Evolutionary conservation across 345 rosid genomes (phyloP).

Genomic region (Lepidium aucheri): DNA sequence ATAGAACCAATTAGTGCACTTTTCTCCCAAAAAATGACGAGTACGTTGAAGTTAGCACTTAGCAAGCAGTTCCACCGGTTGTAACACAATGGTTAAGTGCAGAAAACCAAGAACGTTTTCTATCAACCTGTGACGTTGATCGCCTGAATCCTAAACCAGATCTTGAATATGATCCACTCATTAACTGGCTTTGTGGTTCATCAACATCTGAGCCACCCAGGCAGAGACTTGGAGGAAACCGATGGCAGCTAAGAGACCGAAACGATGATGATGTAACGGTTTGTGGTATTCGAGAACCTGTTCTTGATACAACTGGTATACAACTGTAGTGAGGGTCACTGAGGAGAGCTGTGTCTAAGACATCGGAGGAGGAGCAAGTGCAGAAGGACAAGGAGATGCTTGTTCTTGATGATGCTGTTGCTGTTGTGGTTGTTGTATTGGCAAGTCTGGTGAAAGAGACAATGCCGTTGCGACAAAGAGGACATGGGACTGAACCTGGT

Average conservation of each 20-base stretch:
- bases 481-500: conserved; percentile 83
- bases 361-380: conserved; percentile 59
- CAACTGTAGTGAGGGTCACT: conserved; percentile 46
- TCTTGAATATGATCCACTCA: conserved; percentile 39
- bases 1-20: conserved; percentile 12
- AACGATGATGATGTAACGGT: conserved; percentile 57
- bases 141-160: conserved; percentile 39
- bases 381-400: conserved; percentile 69
- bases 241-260: conserved; percentile 63
- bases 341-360: conserved; percentile 43
- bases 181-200: conserved; percentile 36
- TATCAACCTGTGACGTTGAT: conserved; percentile 35
- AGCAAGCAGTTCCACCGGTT: conserved; percentile 53
- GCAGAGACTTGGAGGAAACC: conserved; percentile 72
- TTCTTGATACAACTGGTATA: conserved; percentile 51
- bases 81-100: conserved; percentile 63
- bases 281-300: conserved; percentile 24
- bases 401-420: conserved; percentile 40
- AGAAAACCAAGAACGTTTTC: conserved; percentile 68
- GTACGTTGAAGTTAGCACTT: conserved; percentile 37
- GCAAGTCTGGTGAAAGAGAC: conserved; percentile 71
- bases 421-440: conserved; percentile 10
- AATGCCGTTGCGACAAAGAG: conserved; percentile 84
- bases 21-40: background rate
- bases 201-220: conserved; percentile 52